Percentiles rank a stretch among this genome's conserved stretches.
Conservation (phyloP, 169 alveolate genomes). For the Cryptosporidium canis region DNA sequence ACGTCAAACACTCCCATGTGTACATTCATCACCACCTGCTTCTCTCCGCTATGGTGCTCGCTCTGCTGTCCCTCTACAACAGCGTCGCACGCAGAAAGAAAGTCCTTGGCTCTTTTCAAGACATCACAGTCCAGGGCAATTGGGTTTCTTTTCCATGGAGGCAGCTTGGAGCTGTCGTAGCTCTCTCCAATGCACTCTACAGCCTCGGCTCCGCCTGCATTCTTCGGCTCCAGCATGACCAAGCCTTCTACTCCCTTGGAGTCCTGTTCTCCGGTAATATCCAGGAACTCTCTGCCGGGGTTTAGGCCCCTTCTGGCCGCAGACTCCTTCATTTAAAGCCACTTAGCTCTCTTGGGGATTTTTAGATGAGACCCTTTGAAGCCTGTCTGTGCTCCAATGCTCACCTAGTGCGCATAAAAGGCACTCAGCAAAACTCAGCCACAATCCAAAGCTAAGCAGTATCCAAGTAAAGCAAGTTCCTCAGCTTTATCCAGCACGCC, state of each 20-base stretch:
- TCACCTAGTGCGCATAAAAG: neutral
- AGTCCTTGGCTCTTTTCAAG: slow-evolving; percentile 23
- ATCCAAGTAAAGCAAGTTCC: neutral
- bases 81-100: slow-evolving; percentile 24
- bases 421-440: neutral
- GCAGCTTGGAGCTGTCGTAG: neutral
- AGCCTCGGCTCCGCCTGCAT: neutral
- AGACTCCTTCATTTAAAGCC: no score
- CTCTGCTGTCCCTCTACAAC: neutral
- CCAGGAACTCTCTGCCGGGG: slow-evolving; percentile 28
- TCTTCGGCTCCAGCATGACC: neutral
- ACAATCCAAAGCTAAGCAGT: neutral
- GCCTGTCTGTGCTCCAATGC: neutral
- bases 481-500: neutral
- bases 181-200: neutral
- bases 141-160: slow-evolving; percentile 60
- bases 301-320: no score
- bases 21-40: slow-evolving; percentile 54
- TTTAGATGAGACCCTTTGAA: neutral
- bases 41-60: neutral
- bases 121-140: neutral
- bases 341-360: no score
- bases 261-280: neutral
- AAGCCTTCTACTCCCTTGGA: neutral
- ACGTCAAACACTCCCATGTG: slow-evolving; percentile 65